Evolutionary conservation across 495 filamentous ascomycete species (phyloP).

Genomic region (Diplogelasinospora grovesii): DNA sequence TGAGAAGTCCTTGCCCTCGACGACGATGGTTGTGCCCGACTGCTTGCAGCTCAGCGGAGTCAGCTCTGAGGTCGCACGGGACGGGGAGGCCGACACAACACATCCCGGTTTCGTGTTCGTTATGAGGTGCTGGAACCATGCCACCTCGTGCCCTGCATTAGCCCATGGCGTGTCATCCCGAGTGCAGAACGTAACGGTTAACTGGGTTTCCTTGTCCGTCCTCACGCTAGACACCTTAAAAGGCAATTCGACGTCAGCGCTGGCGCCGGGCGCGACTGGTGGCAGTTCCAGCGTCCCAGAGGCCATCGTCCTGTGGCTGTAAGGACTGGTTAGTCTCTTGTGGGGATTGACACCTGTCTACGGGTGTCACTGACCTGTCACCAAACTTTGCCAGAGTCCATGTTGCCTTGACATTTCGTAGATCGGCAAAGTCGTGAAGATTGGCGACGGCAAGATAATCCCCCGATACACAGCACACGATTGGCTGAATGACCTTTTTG

Average conservation of each 20-base stretch:
- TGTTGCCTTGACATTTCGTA: conserved; percentile 36
- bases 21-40: not conserved
- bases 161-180: conserved; percentile 16
- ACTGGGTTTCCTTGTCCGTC: conserved; percentile 11
- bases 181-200: conserved; percentile 17
- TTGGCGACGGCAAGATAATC: conserved; percentile 36
- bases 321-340: too few species aligned
- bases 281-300: conserved; percentile 16
- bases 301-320: too few species aligned
- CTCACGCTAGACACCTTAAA: not conserved
- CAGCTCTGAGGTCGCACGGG: not conserved
- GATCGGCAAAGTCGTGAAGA: conserved; percentile 44
- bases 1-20: conserved; percentile 10
- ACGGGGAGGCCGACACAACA: not conserved
- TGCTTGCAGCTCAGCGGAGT: not conserved
- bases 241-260: conserved; percentile 4
- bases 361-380: conserved; percentile 11
- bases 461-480: conserved; percentile 27
- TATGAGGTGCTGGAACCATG: conserved; percentile 19
- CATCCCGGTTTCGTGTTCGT: not conserved
- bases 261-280: conserved; percentile 7
- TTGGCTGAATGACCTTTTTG: conserved; percentile 54
- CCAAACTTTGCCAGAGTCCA: conserved; percentile 15
- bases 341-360: too few species aligned
- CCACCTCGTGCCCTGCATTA: conserved; percentile 19